A percentile compares a stretch with the other conserved stretches of the same genome.
These are phyloP conservation scores for Russula compacta DNA, from an alignment of 768 basidiomycete species.

Conservation along the genomic window DNA sequence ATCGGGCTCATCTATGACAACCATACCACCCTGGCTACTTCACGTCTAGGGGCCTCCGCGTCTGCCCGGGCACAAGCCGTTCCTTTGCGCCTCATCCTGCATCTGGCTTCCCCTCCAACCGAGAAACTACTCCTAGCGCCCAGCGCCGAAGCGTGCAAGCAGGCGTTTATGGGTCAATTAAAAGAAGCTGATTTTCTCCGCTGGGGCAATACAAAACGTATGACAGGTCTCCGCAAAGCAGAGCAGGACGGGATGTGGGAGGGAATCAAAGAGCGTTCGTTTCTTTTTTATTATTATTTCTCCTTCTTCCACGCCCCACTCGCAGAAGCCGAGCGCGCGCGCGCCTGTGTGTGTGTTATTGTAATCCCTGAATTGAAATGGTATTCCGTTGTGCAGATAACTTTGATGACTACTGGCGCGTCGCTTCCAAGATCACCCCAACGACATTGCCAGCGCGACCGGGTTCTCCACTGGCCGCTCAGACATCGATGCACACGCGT, in stretches of 20 bases:
- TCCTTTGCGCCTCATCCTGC: slow-evolving; percentile 75
- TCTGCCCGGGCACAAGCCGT: slow-evolving; percentile 37
- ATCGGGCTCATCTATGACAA: slow-evolving; percentile 91
- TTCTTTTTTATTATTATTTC: neutral
- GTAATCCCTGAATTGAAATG: no score
- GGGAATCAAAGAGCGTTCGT: slow-evolving; percentile 87
- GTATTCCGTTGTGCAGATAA: slow-evolving; percentile 52
- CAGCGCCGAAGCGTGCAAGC: slow-evolving; percentile 79
- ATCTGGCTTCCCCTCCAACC: slow-evolving; percentile 78
- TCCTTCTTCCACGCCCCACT: neutral
- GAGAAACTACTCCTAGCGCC: slow-evolving; percentile 81
- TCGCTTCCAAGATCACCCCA: slow-evolving; percentile 89
- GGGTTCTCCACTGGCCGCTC: slow-evolving; percentile 44
- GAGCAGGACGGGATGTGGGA: slow-evolving; percentile 98
- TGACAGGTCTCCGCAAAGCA: slow-evolving; percentile 80
- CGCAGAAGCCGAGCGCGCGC: neutral
- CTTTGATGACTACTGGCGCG: slow-evolving; percentile 91
- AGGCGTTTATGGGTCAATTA: slow-evolving; percentile 89
- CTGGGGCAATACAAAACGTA: slow-evolving; percentile 92
- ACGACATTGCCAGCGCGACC: slow-evolving; percentile 56
- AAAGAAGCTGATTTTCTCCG: slow-evolving; percentile 97
- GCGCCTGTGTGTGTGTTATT: no score
- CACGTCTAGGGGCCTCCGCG: slow-evolving; percentile 34
- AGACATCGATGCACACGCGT: slow-evolving; percentile 51
- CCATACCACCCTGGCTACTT: slow-evolving; percentile 54